These are phyloP conservation scores for Trichoderma cornu-damae DNA, from an alignment of 2,329 filamentous ascomycete species.

Conservation along the genomic window DNA sequence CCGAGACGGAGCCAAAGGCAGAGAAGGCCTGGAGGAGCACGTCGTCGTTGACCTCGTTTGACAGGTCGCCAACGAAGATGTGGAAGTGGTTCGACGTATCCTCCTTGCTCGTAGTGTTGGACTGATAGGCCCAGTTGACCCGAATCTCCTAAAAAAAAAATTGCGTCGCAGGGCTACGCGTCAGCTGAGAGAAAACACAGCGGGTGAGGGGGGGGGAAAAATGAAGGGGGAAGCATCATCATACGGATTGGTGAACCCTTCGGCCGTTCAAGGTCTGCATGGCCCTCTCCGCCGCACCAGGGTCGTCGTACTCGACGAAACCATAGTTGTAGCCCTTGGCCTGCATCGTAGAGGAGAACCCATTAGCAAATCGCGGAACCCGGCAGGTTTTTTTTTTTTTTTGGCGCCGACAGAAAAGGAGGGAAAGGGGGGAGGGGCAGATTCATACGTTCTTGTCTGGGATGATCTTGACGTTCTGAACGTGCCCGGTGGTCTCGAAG, in stretches of 20 bases:
- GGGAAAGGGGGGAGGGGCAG: too few relatives aligned
- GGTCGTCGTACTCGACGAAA: constrained; percentile 98
- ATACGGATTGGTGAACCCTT: constrained; percentile 88
- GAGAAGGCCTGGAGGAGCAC: constrained; percentile 90
- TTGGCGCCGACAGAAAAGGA: neutral
- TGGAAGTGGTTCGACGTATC: constrained; percentile 98
- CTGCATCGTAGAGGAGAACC: constrained; percentile 38
- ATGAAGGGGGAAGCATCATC: neutral
- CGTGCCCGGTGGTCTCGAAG: constrained; percentile 97
- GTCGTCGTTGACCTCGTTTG: constrained; percentile 98
- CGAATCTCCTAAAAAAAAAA: constrained; percentile 99
- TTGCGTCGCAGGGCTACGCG: neutral
- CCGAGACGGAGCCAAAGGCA: constrained; percentile 90
- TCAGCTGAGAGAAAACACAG: neutral
- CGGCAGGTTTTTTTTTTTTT: neutral
- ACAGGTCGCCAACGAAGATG: constrained; percentile 96
- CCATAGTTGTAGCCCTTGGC: constrained; percentile 98
- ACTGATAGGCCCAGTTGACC: constrained; percentile 99
- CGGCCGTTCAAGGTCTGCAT: constrained; percentile 97
- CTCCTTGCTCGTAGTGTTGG: constrained; percentile 89
- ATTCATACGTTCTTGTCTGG: constrained; percentile 94
- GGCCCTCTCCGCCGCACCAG: constrained; percentile 88
- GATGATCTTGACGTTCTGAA: constrained; percentile 98
- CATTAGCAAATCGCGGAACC: constrained; percentile 15
- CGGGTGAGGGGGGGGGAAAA: neutral